phyloP scores from a whole-genome alignment of 2,329 filamentous ascomycete species.

The Hypoxylon sp. region DNA sequence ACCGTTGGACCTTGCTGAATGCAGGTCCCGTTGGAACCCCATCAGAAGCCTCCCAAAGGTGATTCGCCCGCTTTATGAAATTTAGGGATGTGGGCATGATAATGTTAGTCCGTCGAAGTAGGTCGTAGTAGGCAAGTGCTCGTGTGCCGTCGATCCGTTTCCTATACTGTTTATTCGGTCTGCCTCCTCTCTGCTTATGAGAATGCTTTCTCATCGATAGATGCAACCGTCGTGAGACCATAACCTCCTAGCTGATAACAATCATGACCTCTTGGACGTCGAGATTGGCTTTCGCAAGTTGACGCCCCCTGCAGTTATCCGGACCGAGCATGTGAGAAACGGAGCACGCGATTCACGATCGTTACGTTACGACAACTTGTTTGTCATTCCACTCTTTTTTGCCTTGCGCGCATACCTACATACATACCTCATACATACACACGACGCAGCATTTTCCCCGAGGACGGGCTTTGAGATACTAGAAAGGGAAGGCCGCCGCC shows the following conservation, averaged over 20 bases:
- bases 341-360: constrained; percentile 42
- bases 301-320: constrained; percentile 32
- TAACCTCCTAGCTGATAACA: constrained; percentile 31
- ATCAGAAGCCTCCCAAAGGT: constrained; percentile 6
- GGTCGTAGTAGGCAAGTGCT: constrained; percentile 35
- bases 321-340: constrained; percentile 37
- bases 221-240: constrained; percentile 35
- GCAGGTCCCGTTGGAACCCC: constrained; percentile 3
- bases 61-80: constrained; percentile 33
- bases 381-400: constrained; percentile 41
- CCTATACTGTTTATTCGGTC: constrained; percentile 28
- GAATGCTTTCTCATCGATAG: constrained; percentile 28
- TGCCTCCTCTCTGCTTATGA: constrained; percentile 30
- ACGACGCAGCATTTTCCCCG: constrained; percentile 6
- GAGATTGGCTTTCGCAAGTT: constrained; percentile 39
- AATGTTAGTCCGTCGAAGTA: constrained; percentile 25
- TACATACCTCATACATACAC: constrained; percentile 22
- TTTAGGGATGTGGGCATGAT: constrained; percentile 32
- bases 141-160: constrained; percentile 41
- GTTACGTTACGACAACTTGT: constrained; percentile 41
- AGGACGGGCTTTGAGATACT: constrained; percentile 11
- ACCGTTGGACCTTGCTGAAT: constrained; percentile 33
- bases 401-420: background rate
- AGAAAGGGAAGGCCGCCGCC: constrained; percentile 22
- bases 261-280: constrained; percentile 30